Evolutionary conservation across 1,284 basidiomycete species (phyloP), one percentile per base, ranked within the genome.

Genomic region (Melampsora occidentalis): DNA sequence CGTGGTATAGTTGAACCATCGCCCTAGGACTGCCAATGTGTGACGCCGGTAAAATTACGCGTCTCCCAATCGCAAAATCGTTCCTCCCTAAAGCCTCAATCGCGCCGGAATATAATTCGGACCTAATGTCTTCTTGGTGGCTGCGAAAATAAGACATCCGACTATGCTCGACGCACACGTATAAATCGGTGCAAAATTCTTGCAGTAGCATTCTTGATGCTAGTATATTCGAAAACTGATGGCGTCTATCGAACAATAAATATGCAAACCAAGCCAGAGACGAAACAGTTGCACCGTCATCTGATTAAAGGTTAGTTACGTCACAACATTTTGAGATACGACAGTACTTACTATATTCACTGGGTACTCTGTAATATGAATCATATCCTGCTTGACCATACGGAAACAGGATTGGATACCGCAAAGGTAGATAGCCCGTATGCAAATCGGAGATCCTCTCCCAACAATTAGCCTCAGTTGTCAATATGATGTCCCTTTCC

Each of bases 11-110:
- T 25, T 25, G 25, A 25, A 25, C 25, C 25, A 25, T 25, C 25
- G 25, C 25, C 1, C 25, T 25, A 83, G 77, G 73, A 0, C 82
- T 83, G 10, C 83, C 83, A 0, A 84, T 77, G 49, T 84, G 85
- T 4, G 80, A 82, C 4, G 83, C 78, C 2, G 83, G 84, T 0
- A 84, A 78, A 62, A 83, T 82, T 7, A 85, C 64, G 5, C n/a
- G 64, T 1, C 76, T 76, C 14, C 77, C 77, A 31, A 79, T 77
- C 10, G 25, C 18, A 66, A 16, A 31, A 25, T 20, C 39, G 14
- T 66, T 20, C 35, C 25, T 66, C 5, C 25, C 35, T 10, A 66
- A 46, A 39, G 35, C 22, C 14, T 66, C 64, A 7, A 66, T 66
- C 7, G 46, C 12, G 7, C 64, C 64, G 3, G 35, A 18, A 20